Evolutionary conservation across 2,329 filamentous ascomycete species (phyloP).

Genomic region (Fonsecaea erecta): DNA sequence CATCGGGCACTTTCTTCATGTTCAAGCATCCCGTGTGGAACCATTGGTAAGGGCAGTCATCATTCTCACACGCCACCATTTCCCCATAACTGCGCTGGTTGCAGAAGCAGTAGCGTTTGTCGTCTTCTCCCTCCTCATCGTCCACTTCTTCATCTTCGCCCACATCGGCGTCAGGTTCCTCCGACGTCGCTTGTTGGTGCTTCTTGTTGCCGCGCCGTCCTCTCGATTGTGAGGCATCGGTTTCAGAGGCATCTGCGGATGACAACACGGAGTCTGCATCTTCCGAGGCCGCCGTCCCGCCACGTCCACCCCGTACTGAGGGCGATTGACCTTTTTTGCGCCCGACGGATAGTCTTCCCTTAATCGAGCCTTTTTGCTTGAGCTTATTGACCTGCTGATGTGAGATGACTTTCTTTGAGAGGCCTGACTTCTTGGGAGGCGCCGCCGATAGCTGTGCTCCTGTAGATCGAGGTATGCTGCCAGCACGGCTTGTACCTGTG

Average conservation of each 20-base stretch:
- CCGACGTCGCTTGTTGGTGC: conserved; percentile 15
- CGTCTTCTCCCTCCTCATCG: conserved; percentile 60
- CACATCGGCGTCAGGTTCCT: conserved; percentile 47
- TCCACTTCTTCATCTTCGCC: conserved; percentile 54
- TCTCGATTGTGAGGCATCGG: conserved; percentile 43
- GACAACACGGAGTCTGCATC: conserved; percentile 62
- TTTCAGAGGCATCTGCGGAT: conserved; percentile 55
- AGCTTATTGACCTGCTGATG: conserved; percentile 39
- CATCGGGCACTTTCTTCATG: conserved; percentile 62
- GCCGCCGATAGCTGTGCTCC: conserved; percentile 44
- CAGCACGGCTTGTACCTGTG: conserved; percentile 57
- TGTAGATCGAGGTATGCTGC: conserved; percentile 58
- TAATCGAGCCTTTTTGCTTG: conserved; percentile 47
- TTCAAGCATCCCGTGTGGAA: conserved; percentile 70
- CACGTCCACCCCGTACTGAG: conserved; percentile 46
- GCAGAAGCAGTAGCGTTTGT: conserved; percentile 69
- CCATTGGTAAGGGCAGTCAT: conserved; percentile 67
- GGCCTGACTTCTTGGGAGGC: conserved; percentile 58
- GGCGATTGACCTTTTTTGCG: conserved; percentile 51
- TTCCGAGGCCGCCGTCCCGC: conserved; percentile 40
- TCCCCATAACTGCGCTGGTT: conserved; percentile 68
- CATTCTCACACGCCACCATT: conserved; percentile 71
- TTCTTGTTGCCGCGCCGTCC: conserved; percentile 34
- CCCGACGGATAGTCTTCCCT: conserved; percentile 46
- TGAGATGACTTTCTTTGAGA: conserved; percentile 52